These are phyloP conservation scores for Monosporascus cannonballus DNA, from an alignment of 2,329 filamentous ascomycete species.

Conservation along the genomic window DNA sequence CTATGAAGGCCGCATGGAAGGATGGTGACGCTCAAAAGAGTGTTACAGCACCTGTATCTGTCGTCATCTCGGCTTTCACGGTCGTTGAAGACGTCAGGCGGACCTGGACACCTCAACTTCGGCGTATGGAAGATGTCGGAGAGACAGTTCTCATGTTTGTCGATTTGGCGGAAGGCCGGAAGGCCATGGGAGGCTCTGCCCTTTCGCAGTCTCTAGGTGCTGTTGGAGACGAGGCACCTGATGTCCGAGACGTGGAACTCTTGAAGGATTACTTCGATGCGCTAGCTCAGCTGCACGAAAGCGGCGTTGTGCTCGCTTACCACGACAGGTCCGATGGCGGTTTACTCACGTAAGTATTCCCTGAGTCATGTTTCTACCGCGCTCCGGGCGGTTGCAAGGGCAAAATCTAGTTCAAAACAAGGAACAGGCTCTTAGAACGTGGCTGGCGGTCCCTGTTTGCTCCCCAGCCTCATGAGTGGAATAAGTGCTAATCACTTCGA, in stretches of 20 bases:
- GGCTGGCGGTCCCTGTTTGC: no score
- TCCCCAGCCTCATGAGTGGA: no score
- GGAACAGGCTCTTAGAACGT: no score
- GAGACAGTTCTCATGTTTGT: constrained; percentile 87
- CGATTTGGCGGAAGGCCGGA: constrained; percentile 75
- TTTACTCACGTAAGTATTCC: constrained; percentile 55
- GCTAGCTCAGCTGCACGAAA: constrained; percentile 56
- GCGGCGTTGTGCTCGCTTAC: constrained; percentile 70
- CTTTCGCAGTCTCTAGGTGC: constrained; percentile 85
- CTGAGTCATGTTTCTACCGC: no score
- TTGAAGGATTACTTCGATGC: constrained; percentile 92
- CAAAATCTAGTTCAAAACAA: no score
- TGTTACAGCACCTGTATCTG: constrained; percentile 85
- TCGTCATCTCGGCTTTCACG: constrained; percentile 86
- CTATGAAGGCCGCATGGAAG: constrained; percentile 97
- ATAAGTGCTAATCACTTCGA: no score
- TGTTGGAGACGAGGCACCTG: constrained; percentile 76
- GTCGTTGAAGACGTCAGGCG: constrained; percentile 74
- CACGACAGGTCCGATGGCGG: constrained; percentile 94
- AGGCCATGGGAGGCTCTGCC: constrained; percentile 83
- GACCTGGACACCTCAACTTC: constrained; percentile 91
- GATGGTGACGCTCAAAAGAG: constrained; percentile 67
- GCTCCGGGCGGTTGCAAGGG: no score
- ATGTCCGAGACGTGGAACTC: constrained; percentile 74
- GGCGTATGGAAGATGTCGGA: constrained; percentile 77